phyloP scores from a whole-genome alignment of 768 basidiomycete species.

The Clathrus columnatus region DNA sequence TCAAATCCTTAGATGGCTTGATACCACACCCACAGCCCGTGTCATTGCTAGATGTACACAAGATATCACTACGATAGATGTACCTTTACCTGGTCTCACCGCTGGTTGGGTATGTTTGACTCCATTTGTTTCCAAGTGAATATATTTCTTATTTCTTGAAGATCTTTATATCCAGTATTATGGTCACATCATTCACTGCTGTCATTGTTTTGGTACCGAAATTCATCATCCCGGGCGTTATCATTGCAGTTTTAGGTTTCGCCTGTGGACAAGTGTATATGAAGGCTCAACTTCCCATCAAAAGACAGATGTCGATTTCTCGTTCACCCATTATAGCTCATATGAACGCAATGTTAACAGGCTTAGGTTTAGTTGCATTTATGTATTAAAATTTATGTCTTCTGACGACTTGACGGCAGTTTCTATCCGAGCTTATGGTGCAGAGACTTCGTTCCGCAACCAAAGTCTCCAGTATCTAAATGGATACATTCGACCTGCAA shows the following conservation, averaged over 20 bases:
- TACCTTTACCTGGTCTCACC: background rate
- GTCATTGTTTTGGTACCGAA: constrained; percentile 14
- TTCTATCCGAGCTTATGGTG: constrained; percentile 59
- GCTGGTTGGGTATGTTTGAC: no score
- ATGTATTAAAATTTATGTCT: background rate
- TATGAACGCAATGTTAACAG: constrained; percentile 28
- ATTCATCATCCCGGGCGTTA: constrained; percentile 15
- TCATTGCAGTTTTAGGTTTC: constrained; percentile 18
- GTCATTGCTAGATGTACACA: constrained; percentile 18
- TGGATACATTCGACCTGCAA: constrained; percentile 36
- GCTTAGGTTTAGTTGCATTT: constrained; percentile 14
- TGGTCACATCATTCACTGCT: constrained; percentile 14
- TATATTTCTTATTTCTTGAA: constrained; percentile 12
- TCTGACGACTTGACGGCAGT: constrained; percentile 15
- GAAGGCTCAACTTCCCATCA: constrained; percentile 29
- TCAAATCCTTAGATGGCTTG: constrained; percentile 13
- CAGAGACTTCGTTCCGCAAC: constrained; percentile 37
- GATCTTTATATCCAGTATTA: no score
- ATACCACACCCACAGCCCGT: constrained; percentile 16
- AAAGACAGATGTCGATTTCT: constrained; percentile 28
- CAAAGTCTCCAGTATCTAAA: constrained; percentile 46
- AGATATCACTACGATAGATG: constrained; percentile 8
- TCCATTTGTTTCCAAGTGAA: constrained; percentile 1
- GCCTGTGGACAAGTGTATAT: constrained; percentile 29
- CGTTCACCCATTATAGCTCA: constrained; percentile 28